Conservation (phyloP, 2,329 filamentous ascomycete species). For the Sclerotinia minor region DNA sequence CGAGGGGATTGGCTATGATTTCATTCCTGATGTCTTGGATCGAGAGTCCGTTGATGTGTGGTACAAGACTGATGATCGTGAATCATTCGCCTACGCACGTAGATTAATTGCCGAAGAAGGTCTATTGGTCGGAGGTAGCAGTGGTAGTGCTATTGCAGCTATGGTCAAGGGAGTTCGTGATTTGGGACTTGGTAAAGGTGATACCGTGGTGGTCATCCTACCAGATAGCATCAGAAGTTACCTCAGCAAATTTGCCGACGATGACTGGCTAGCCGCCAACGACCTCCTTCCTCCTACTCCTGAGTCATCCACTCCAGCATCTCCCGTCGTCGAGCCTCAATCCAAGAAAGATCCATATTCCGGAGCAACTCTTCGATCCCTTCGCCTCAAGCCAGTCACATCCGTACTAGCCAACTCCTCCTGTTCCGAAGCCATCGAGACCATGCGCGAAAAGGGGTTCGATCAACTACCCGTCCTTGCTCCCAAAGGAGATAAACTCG, state of each 20-base stretch:
- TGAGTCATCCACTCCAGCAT: slow-evolving; percentile 46
- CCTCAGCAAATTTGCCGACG: slow-evolving; percentile 96
- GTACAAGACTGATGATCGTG: slow-evolving; percentile 96
- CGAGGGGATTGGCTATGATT: slow-evolving; percentile 98
- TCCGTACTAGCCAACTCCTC: slow-evolving; percentile 70
- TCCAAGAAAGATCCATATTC: slow-evolving; percentile 65
- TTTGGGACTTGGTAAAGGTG: slow-evolving; percentile 73
- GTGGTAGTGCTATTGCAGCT: slow-evolving; percentile 86
- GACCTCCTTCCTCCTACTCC: slow-evolving; percentile 72
- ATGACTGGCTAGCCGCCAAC: slow-evolving; percentile 98
- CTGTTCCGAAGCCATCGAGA: slow-evolving; percentile 89
- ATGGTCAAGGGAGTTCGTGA: slow-evolving; percentile 76
- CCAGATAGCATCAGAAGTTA: slow-evolving; percentile 98
- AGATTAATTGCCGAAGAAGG: slow-evolving; percentile 92
- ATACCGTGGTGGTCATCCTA: slow-evolving; percentile 85
- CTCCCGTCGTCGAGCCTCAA: slow-evolving; percentile 44
- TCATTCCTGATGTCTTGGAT: slow-evolving; percentile 90
- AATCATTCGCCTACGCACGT: slow-evolving; percentile 88
- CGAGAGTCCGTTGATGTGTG: slow-evolving; percentile 81
- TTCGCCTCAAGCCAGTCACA: slow-evolving; percentile 91
- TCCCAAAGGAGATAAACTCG: slow-evolving; percentile 68
- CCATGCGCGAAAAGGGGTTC: slow-evolving; percentile 97
- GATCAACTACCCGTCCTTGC: slow-evolving; percentile 93
- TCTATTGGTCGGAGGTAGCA: slow-evolving; percentile 88
- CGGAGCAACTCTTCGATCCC: slow-evolving; percentile 74